A percentile compares a stretch with the other conserved stretches of the same genome.
Evolutionary conservation across 2,329 filamentous ascomycete genomes (phyloP).

Genomic region (Clarireedia paspali): DNA sequence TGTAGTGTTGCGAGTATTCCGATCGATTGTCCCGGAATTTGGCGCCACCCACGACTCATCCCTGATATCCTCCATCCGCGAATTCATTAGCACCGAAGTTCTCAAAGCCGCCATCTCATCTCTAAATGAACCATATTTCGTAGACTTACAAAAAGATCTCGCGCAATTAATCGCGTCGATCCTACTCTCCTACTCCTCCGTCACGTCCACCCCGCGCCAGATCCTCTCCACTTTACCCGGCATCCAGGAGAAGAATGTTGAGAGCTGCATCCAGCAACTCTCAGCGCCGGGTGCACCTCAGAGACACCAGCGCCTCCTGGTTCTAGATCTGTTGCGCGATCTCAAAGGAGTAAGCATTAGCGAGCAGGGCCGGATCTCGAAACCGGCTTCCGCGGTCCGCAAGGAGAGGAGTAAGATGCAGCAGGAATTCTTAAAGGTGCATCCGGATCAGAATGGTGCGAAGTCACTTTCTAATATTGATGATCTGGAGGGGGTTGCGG

Average conservation of each 20-base stretch:
- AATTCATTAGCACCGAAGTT: conserved; percentile 84
- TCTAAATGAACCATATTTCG: conserved; percentile 92
- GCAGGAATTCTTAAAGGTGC: conserved; percentile 56
- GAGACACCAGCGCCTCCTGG: conserved; percentile 71
- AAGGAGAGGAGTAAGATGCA: conserved; percentile 50
- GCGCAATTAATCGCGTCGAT: conserved; percentile 83
- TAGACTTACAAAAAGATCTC: conserved; percentile 89
- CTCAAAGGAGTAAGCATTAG: conserved; percentile 87
- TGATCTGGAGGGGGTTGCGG: conserved; percentile 26
- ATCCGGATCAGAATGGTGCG: conserved; percentile 11
- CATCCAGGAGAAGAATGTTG: conserved; percentile 61
- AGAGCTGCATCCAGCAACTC: conserved; percentile 54
- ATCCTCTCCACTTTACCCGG: conserved; percentile 76
- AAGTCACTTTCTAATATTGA: background rate
- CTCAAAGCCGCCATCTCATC: conserved; percentile 85
- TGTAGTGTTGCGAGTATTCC: conserved; percentile 78
- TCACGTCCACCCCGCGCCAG: conserved; percentile 62
- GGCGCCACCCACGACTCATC: conserved; percentile 39
- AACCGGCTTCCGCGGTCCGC: conserved; percentile 40
- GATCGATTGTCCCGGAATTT: conserved; percentile 78
- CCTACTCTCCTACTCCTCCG: conserved; percentile 63
- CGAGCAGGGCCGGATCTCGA: conserved; percentile 78
- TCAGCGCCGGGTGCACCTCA: conserved; percentile 50
- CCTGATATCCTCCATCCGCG: conserved; percentile 59
- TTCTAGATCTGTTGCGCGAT: conserved; percentile 78